Evolutionary conservation across 176 grass and related monocot genomes (phyloP).

Genomic region (Rhipidocladum racemiflorum): DNA sequence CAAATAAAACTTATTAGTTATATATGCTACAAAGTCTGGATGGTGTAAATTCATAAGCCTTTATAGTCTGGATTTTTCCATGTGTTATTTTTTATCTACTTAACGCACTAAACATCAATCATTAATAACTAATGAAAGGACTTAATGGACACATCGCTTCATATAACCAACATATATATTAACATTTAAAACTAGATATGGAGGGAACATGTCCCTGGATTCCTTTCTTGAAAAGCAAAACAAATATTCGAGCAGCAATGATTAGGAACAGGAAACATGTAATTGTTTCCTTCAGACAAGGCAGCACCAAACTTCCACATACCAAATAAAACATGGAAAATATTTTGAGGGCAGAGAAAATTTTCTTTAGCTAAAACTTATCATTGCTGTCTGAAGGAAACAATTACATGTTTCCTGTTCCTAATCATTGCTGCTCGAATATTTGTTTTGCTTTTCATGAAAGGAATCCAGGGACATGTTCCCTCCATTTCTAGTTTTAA

Average conservation of each 20-base stretch:
- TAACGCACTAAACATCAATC: not conserved
- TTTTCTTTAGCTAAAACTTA: conserved; percentile 45
- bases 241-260: not conserved
- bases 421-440: too few species aligned
- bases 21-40: not conserved
- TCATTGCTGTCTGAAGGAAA: too few species aligned
- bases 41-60: not conserved
- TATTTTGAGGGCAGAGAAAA: conserved; percentile 10
- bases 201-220: not conserved
- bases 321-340: conserved; percentile 7
- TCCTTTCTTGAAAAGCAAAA: conserved; percentile 7
- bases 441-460: too few species aligned
- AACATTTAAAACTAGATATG: not conserved
- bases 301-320: not conserved
- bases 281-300: not conserved
- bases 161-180: conserved; percentile 3
- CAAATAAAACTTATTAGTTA: not conserved
- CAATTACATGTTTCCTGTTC: too few species aligned
- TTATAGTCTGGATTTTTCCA: not conserved
- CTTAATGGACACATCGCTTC: not conserved
- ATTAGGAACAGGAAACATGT: conserved; percentile 8
- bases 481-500: too few species aligned
- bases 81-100: not conserved
- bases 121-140: not conserved
- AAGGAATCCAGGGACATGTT: too few species aligned